phyloP scores from a whole-genome alignment of 345 rosid genomes.

The Nasturtium officinale region DNA sequence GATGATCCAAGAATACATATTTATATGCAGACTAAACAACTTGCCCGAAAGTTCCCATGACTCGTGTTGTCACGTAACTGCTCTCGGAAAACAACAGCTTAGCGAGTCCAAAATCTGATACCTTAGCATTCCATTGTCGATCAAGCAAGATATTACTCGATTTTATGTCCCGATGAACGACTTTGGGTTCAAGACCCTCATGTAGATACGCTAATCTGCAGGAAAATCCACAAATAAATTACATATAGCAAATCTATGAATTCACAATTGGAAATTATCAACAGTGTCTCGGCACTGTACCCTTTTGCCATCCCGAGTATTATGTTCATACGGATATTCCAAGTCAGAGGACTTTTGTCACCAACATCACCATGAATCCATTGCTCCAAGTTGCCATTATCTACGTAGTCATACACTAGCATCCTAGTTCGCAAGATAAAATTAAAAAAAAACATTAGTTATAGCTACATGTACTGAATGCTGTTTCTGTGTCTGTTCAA shows the following conservation, averaged over 20 bases:
- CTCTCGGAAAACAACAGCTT: constrained; percentile 82
- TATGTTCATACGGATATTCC: constrained; percentile 90
- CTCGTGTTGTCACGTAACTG: constrained; percentile 89
- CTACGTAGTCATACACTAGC: constrained; percentile 92
- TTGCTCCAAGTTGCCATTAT: constrained; percentile 93
- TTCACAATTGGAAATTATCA: not conserved
- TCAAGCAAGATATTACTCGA: constrained; percentile 90
- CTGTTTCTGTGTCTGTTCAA: no score
- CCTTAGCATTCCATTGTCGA: constrained; percentile 85
- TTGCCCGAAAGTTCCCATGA: constrained; percentile 97
- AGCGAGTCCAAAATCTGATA: constrained; percentile 97
- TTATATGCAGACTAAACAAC: constrained; percentile 28
- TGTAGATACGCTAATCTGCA: constrained; percentile 93
- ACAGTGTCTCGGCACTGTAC: constrained; percentile 40
- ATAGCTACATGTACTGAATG: not conserved
- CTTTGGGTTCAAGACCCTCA: constrained; percentile 98
- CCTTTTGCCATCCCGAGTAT: constrained; percentile 94
- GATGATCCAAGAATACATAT: not conserved
- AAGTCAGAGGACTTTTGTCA: constrained; percentile 75
- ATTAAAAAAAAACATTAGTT: constrained; percentile 23
- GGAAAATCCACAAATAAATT: not conserved
- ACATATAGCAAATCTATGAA: not conserved
- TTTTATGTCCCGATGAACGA: constrained; percentile 92
- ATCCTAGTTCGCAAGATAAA: constrained; percentile 51
- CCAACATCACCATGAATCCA: constrained; percentile 98